Evolutionary conservation across 257 asterid species (phyloP).

Genomic region (Gentiana dahurica): DNA sequence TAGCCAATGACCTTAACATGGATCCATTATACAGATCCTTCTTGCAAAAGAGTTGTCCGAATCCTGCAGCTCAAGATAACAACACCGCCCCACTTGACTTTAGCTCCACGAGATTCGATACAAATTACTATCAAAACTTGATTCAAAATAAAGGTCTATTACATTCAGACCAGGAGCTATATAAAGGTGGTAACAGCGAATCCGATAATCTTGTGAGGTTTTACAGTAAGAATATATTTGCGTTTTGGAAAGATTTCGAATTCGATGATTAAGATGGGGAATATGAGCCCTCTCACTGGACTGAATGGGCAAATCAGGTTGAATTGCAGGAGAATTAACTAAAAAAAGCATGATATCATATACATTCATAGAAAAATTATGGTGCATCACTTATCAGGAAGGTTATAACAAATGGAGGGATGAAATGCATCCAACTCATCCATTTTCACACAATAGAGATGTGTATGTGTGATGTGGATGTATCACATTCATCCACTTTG

Average conservation of each 20-base stretch:
- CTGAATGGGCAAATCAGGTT: slow-evolving; percentile 3
- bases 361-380: too few species aligned
- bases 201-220: slow-evolving; percentile 21
- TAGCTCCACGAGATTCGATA: slow-evolving; percentile 20
- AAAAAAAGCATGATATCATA: slow-evolving; percentile 1
- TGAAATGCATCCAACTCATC: too few species aligned
- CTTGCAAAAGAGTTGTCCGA: slow-evolving; percentile 28
- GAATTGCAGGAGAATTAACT: slow-evolving; percentile 14
- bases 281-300: slow-evolving; percentile 40
- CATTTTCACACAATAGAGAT: too few species aligned
- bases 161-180: slow-evolving; percentile 44
- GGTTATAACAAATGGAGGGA: too few species aligned
- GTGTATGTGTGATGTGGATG: too few species aligned
- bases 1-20: slow-evolving; percentile 22
- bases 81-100: slow-evolving; percentile 31
- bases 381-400: too few species aligned
- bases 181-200: slow-evolving; percentile 17
- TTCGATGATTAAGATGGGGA: slow-evolving; percentile 48
- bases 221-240: slow-evolving; percentile 12
- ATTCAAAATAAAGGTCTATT: slow-evolving; percentile 25
- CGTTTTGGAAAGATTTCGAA: slow-evolving; percentile 25
- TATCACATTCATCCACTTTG: too few species aligned
- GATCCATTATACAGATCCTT: slow-evolving; percentile 18
- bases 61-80: slow-evolving; percentile 13
- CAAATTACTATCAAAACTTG: slow-evolving; percentile 21